Base-by-base conservation (phyloP, 768 basidiomycete genomes). In the Naganishia randhawae region DNA sequence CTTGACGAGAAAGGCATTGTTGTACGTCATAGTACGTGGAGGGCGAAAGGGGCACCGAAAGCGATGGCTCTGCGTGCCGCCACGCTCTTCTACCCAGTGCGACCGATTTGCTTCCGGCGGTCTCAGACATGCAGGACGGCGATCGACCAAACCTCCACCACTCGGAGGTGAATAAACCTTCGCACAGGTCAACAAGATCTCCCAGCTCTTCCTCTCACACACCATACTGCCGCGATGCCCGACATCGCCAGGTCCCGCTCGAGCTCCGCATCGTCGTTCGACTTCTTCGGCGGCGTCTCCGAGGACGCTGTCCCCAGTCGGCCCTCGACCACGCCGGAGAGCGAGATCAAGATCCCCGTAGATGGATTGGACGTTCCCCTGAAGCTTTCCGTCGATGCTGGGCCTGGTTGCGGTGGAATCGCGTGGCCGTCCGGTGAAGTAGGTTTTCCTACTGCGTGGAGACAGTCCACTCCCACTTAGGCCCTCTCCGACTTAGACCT, bases 341-440 rank as follows among this genome's bases (percentile, higher is more conserved):
- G 45, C 11, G 74, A 77, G 57, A 74, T 78, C 65, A 72, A 71
- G 2, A 61, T 80, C 2, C 22, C 25, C 16, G 68, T 79, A 13
- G 64, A 64, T 3, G 70, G 69, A 10, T 63, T 78, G 41, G 66
- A 66, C 1, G 53, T 41, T 16, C 69, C 71, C 22, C 71, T 81
- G 7, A 71, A 75, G 61, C 84, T 94, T 42, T 81, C 82, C 25
- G 84, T 93, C 3, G 91, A 94, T 77, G 86, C 91, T 9, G 83
- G 87, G 50, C 90, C 90, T 19, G 93, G 93, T 0, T 96, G 93
- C 77, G 93, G 93, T 16, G 93, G 93, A 5, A 85, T 93, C 42
- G 87, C 90, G 2, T 95, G 93, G 93, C 91, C 91, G 4, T 90
- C 92, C 9, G 93, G 92, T 72, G 86, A 91, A 85, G 92, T 92